phyloP scores from a whole-genome alignment of 2,329 filamentous ascomycete species.

The Fusarium mundagurra region DNA sequence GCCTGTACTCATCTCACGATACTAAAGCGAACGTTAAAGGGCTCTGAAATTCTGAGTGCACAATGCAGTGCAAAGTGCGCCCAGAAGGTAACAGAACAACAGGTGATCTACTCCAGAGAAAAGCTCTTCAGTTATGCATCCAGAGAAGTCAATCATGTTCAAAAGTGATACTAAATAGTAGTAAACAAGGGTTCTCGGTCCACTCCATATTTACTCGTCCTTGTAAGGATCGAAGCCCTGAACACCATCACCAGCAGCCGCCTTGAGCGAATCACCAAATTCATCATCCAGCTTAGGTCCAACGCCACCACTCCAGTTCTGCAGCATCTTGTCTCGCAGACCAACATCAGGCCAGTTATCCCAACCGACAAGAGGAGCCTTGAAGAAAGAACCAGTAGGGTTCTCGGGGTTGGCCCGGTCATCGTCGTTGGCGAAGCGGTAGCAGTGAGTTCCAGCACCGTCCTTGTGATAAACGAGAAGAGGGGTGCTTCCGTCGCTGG shows the following conservation, averaged over 20 bases:
- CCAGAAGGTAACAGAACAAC: not conserved
- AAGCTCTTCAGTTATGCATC: not conserved
- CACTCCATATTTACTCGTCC: conserved; percentile 18
- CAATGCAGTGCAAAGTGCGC: not conserved
- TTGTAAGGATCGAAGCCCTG: conserved; percentile 42
- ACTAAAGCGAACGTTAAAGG: too few relatives aligned
- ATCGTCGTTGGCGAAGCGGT: conserved; percentile 44
- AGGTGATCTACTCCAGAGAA: too few relatives aligned
- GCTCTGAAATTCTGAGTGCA: not conserved
- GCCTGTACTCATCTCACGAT: not conserved
- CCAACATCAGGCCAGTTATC: conserved; percentile 41
- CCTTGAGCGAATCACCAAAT: conserved; percentile 36
- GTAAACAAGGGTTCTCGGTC: not conserved
- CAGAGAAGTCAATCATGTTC: not conserved
- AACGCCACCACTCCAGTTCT: conserved; percentile 42
- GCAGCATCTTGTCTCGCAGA: conserved; percentile 40
- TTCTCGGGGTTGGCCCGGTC: conserved; percentile 42
- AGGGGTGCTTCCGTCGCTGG: conserved; percentile 31
- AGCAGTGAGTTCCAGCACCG: conserved; percentile 43
- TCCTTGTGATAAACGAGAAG: conserved; percentile 47
- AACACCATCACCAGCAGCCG: conserved; percentile 41
- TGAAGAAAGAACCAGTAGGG: conserved; percentile 38
- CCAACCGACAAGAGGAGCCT: conserved; percentile 43
- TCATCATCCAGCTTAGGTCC: conserved; percentile 45
- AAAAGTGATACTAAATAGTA: not conserved